Conservation (phyloP, 768 basidiomycete genomes). For the Rhizopogon salebrosus region DNA sequence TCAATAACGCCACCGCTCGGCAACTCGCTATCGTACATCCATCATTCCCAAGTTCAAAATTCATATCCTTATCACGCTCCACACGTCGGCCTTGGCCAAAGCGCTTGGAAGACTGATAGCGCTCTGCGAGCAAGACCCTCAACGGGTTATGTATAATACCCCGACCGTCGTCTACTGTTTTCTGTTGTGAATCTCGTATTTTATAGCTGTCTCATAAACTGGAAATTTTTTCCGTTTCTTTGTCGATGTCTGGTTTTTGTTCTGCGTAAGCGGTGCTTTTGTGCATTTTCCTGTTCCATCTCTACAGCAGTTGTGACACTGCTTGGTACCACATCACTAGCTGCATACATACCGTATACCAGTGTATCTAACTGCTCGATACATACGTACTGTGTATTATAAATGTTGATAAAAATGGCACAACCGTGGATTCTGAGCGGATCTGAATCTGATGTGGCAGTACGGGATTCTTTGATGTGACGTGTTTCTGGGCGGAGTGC, state of each 20-base stretch:
- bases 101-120: slow-evolving; percentile 43
- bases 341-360: slow-evolving; percentile 5
- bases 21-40: slow-evolving; percentile 33
- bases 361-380: slow-evolving; percentile 2
- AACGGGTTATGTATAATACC: slow-evolving; percentile 2
- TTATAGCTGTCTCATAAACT: slow-evolving; percentile 6
- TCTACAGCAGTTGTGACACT: neutral
- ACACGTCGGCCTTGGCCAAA: slow-evolving; percentile 31
- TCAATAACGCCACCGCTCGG: slow-evolving; percentile 25
- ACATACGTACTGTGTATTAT: slow-evolving; percentile 5
- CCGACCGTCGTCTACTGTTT: neutral
- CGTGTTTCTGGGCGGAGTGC: neutral
- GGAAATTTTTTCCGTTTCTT: neutral
- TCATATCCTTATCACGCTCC: slow-evolving; percentile 39
- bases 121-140: slow-evolving; percentile 32
- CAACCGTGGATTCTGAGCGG: neutral
- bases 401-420: slow-evolving; percentile 3
- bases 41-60: slow-evolving; percentile 34
- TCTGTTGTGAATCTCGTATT: slow-evolving; percentile 1
- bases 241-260: slow-evolving; percentile 3
- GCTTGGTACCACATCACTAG: slow-evolving; percentile 2
- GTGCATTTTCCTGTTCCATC: neutral
- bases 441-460: slow-evolving; percentile 3
- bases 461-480: neutral
- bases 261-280: slow-evolving; percentile 4